phyloP scores from a whole-genome alignment of 345 rosid species.

The Erucastrum elatum region DNA sequence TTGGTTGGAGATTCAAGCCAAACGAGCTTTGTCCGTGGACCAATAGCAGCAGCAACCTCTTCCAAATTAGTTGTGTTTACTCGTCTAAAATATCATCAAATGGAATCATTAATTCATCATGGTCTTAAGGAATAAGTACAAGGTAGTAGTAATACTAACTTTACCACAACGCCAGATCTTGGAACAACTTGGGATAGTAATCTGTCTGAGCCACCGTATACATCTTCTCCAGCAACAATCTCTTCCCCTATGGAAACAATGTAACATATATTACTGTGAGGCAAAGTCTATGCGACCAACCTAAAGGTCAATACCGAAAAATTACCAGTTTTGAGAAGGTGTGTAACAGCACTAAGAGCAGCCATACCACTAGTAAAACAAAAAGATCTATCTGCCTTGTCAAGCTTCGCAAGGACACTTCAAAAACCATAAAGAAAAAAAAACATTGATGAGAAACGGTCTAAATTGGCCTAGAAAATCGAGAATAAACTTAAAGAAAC shows the following conservation, averaged over 20 bases:
- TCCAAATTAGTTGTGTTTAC: conserved; percentile 67
- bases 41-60: conserved; percentile 78
- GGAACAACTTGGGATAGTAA: conserved; percentile 81
- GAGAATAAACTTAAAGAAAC: background rate
- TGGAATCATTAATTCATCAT: background rate
- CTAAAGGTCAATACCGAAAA: too few species aligned
- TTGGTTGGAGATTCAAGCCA: conserved; percentile 95
- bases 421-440: conserved; percentile 4
- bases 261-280: too few species aligned
- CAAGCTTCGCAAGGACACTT: conserved; percentile 94
- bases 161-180: conserved; percentile 68
- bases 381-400: conserved; percentile 90
- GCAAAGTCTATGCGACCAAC: too few species aligned
- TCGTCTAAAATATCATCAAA: conserved; percentile 56
- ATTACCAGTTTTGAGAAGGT: conserved; percentile 68
- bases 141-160: conserved; percentile 52
- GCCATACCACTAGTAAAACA: conserved; percentile 99
- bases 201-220: too few species aligned
- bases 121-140: background rate
- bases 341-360: conserved; percentile 80
- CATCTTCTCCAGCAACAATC: too few species aligned
- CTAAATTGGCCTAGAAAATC: too few species aligned
- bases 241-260: too few species aligned
- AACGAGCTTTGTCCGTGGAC: conserved; percentile 79
- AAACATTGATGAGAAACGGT: background rate